phyloP scores from a whole-genome alignment of 805 yeast species.

The Torulaspora microellipsoides region DNA sequence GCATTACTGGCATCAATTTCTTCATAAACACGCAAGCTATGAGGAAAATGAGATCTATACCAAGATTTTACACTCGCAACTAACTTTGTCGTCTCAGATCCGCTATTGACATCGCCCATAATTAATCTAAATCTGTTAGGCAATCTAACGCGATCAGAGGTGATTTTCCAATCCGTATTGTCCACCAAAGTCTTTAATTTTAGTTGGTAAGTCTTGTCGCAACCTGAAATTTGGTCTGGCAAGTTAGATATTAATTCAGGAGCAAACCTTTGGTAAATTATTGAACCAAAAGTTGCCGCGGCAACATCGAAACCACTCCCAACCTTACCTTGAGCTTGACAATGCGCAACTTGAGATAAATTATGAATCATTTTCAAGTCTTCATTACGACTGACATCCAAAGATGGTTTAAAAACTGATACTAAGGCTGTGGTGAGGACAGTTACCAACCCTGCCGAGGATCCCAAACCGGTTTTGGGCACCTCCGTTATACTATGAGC shows the following conservation, averaged over 20 bases:
- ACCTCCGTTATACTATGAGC: conserved; percentile 56
- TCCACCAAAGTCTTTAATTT: conserved; percentile 39
- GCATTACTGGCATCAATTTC: conserved; percentile 56
- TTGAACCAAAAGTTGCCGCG: conserved; percentile 88
- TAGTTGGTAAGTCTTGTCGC: conserved; percentile 23
- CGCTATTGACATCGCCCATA: conserved; percentile 92
- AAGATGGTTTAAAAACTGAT: conserved; percentile 39
- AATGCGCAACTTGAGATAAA: conserved; percentile 83
- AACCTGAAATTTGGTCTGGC: conserved; percentile 24
- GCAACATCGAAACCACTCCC: conserved; percentile 99
- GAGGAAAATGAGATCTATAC: conserved; percentile 50
- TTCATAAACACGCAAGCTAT: conserved; percentile 49
- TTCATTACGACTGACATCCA: conserved; percentile 28
- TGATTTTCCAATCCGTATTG: conserved; percentile 55
- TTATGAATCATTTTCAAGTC: conserved; percentile 58
- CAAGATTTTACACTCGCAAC: conserved; percentile 73
- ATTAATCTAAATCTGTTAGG: conserved; percentile 67
- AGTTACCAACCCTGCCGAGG: conserved; percentile 90
- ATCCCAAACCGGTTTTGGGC: conserved; percentile 92
- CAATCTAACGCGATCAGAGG: conserved; percentile 49
- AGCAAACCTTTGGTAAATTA: conserved; percentile 70
- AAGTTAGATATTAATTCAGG: conserved; percentile 47
- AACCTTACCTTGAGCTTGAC: conserved; percentile 88
- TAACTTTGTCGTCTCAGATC: conserved; percentile 90
- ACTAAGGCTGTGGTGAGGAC: conserved; percentile 69